Conservation (phyloP, 306 rosid species). For the Aeschynomene evenia region DNA sequence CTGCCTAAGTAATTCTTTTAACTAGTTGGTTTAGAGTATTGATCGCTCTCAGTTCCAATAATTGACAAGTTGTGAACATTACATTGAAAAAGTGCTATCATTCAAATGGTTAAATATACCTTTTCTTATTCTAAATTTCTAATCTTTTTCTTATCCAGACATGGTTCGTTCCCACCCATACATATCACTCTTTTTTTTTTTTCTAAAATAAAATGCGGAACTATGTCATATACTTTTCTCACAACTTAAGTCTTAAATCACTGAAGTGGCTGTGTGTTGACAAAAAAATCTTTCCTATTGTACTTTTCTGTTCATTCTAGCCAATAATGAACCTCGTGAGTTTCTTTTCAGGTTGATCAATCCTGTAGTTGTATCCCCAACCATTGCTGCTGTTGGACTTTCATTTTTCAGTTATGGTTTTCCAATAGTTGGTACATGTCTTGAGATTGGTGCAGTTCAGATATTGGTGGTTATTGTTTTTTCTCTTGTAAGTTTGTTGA, state of each 20-base stretch:
- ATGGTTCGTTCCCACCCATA: constrained; percentile 2
- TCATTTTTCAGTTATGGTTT: constrained; percentile 94
- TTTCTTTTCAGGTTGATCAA: constrained; percentile 79
- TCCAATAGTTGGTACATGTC: constrained; percentile 86
- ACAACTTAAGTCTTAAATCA: constrained; percentile 4
- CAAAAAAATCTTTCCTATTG: background rate
- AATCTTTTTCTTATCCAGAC: no score
- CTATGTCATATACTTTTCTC: background rate
- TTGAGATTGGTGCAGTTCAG: constrained; percentile 94
- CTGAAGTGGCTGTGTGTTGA: background rate
- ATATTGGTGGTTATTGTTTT: constrained; percentile 76
- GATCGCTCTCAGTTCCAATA: background rate
- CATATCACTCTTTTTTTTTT: background rate
- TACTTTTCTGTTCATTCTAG: constrained; percentile 44
- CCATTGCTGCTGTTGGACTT: constrained; percentile 99
- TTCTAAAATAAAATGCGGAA: background rate
- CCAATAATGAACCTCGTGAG: constrained; percentile 28
- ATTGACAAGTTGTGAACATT: background rate
- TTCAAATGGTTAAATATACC: background rate
- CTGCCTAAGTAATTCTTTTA: background rate
- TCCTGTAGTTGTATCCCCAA: constrained; percentile 96
- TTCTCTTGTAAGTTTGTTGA: constrained; percentile 81
- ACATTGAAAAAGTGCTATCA: background rate
- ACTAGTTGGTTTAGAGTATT: background rate
- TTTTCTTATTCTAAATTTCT: background rate